Base-by-base conservation (phyloP, 2,329 filamentous ascomycete genomes). In the Cryphonectria radicalis region DNA sequence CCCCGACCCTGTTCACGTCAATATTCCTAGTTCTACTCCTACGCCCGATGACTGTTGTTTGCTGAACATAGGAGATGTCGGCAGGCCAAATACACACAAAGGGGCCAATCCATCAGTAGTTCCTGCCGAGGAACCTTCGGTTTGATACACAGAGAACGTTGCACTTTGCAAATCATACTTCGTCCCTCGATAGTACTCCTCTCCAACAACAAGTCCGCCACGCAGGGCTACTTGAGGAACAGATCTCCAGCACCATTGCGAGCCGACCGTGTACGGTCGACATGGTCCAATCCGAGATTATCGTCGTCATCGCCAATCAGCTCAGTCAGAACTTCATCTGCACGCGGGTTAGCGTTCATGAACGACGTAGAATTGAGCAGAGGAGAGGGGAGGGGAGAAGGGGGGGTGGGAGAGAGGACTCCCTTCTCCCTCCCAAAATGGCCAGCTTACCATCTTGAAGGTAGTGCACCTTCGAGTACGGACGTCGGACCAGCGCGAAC, bases 381-480 rank as follows among this genome's bases (percentile, higher is more conserved):
- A 8, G 28, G 14, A 17, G 3, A 37, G 17, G 5, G 17, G 28
- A 7, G 10, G 25, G 17, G 25, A 4, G 14, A n/a, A 10, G 37
- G 37, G 37, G 37, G 37, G 5, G 37, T 1, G 37, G 7, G 35
- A 37, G 35, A 37, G 37, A 13, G 37, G 37, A 11, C 11, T 40
- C 37, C 32, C 1, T 13, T 19, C 42, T 14, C 42, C 3, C 37
- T 28, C 11, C n/a, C 25, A 32, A 32, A 32, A 65, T 17, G 13
- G 66, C 22, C 46, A 11, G 80, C 91, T 86, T 84, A 97, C 95
- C 94, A 83, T 98, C 96, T 75, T 92, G 90, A 63, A 99, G 85
- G 82, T 97, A 97, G 72, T 90, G 88, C 37, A 94, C 92, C 78
- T 92, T 94, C 55, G 92, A 90, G 81, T 93, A 97, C 59, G 85